Conservation (phyloP, 169 alveolate species). For the Eimeria nieschulzi region DNA sequence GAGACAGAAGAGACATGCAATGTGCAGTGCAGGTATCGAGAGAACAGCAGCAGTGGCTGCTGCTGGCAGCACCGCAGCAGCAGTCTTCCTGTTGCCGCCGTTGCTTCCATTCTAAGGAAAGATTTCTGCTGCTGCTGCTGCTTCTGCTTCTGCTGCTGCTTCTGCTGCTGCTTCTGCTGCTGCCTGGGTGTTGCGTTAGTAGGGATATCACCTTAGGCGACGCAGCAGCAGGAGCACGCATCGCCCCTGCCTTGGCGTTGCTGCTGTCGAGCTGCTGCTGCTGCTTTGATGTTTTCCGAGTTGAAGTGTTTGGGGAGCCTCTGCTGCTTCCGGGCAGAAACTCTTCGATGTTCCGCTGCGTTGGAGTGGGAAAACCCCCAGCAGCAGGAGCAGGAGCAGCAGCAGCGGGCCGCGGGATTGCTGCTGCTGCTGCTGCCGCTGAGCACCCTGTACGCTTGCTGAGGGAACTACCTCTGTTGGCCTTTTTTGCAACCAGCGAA, state of each 20-base stretch:
- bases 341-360: slow-evolving; percentile 40
- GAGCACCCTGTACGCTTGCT: slow-evolving; percentile 2
- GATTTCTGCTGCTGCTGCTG: neutral
- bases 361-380: neutral
- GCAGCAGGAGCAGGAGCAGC: neutral
- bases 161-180: neutral
- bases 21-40: slow-evolving; percentile 1
- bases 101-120: neutral
- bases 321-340: slow-evolving; percentile 17
- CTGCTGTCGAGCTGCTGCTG: neutral
- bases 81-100: neutral
- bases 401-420: slow-evolving; percentile 4
- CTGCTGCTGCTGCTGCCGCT: slow-evolving; percentile 37
- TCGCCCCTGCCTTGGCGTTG: neutral
- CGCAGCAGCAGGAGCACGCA: neutral
- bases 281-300: neutral
- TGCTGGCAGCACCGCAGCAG: slow-evolving; percentile 25
- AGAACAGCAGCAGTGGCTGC: slow-evolving; percentile 40
- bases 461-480: neutral
- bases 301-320: slow-evolving; percentile 4
- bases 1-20: slow-evolving; percentile 21
- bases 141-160: neutral
- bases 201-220: slow-evolving; percentile 26
- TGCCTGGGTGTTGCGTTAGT: slow-evolving; percentile 37
- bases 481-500: no score